Conservation (phyloP, 306 rosid species). For the Casuarina glauca region DNA sequence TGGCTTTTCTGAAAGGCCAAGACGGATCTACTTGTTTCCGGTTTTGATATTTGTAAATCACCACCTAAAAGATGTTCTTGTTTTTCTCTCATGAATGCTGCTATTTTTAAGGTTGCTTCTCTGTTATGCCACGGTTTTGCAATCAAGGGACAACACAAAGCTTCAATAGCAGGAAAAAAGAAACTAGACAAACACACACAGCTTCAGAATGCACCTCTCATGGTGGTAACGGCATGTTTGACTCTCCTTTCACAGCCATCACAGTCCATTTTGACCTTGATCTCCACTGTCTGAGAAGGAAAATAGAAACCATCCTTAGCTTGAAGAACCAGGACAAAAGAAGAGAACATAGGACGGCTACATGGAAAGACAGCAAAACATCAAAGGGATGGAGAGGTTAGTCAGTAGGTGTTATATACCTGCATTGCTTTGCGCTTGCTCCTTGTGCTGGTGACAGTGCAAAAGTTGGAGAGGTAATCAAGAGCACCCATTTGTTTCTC, state of each 20-base stretch:
- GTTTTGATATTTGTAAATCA: background rate
- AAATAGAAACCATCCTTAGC: slow-evolving; percentile 1
- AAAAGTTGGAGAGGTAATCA: slow-evolving; percentile 68
- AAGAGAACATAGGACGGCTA: background rate
- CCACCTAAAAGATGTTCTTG: background rate
- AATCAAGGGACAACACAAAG: slow-evolving; percentile 14
- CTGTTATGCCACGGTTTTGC: background rate
- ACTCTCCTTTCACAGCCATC: slow-evolving; percentile 92
- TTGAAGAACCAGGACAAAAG: background rate
- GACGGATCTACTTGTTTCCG: background rate
- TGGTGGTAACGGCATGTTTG: slow-evolving; percentile 60
- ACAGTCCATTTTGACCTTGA: slow-evolving; percentile 91
- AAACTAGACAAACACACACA: too few relatives aligned
- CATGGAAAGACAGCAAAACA: background rate
- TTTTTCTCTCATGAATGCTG: background rate
- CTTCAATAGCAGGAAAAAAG: background rate
- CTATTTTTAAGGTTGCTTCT: slow-evolving; percentile 9
- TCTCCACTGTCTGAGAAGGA: slow-evolving; percentile 63
- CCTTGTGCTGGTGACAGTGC: slow-evolving; percentile 50
- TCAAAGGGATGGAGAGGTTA: too few relatives aligned
- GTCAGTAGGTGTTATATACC: slow-evolving; percentile 37
- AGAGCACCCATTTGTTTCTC: slow-evolving; percentile 74
- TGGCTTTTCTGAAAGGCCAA: background rate
- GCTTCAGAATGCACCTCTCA: slow-evolving; percentile 54
- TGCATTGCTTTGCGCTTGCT: slow-evolving; percentile 80